phyloP scores from a whole-genome alignment of 148 eudicot genomes.

The Salicornia ramosissima region DNA sequence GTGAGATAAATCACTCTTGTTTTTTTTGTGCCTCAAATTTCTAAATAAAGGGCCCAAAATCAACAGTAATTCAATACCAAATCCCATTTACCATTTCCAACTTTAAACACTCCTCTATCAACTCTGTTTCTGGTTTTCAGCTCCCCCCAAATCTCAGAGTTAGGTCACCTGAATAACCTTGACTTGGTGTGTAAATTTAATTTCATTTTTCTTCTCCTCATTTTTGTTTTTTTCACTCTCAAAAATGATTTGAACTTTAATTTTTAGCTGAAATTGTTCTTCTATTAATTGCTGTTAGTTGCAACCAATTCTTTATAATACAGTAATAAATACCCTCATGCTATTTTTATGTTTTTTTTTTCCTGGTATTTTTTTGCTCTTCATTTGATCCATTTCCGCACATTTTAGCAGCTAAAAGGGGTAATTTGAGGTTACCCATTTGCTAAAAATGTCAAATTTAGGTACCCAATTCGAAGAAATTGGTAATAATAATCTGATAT shows the following conservation, averaged over 20 bases:
- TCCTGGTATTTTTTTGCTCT: neutral
- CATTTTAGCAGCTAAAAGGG: conserved; percentile 2
- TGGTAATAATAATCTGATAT: conserved; percentile 18
- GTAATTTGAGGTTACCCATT: conserved; percentile 23
- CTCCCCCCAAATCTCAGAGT: conserved; percentile 15
- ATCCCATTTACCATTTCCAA: conserved; percentile 7
- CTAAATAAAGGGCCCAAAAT: conserved; percentile 15
- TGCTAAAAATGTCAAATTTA: conserved; percentile 27
- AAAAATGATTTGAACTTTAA: too few species aligned
- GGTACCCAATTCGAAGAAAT: conserved; percentile 21
- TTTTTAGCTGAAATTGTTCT: too few species aligned
- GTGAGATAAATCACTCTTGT: neutral
- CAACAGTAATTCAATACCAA: conserved; percentile 14
- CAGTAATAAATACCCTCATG: neutral
- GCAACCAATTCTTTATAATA: neutral
- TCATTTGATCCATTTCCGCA: neutral
- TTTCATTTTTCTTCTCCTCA: neutral
- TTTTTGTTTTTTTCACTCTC: neutral
- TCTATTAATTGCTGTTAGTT: neutral
- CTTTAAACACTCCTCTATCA: conserved; percentile 7
- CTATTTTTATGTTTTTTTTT: neutral
- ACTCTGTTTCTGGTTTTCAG: conserved; percentile 4
- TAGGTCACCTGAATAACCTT: conserved; percentile 11
- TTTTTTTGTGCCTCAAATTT: conserved; percentile 19
- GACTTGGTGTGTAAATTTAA: neutral